Evolutionary conservation across 116 monocot species (phyloP).

Genomic region (Phalaenopsis hybrid): DNA sequence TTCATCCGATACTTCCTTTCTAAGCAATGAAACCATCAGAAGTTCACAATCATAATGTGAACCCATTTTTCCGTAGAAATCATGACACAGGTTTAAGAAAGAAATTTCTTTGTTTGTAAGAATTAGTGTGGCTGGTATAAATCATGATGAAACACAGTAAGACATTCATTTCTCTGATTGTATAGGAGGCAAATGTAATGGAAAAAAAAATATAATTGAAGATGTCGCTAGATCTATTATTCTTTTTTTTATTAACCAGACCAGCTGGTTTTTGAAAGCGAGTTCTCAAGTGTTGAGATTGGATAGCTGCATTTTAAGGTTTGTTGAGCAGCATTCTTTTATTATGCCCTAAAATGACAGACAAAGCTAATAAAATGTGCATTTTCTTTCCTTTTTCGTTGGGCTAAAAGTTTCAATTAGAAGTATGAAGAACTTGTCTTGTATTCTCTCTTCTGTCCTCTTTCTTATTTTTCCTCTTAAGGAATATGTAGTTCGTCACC

Average conservation of each 20-base stretch:
- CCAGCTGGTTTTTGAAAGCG: neutral
- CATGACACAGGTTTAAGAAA: neutral
- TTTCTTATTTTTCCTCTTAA: neutral
- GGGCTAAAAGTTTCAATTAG: neutral
- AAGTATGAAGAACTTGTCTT: neutral
- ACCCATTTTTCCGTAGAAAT: neutral
- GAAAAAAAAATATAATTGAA: neutral
- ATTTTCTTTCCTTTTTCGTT: neutral
- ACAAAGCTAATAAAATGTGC: neutral
- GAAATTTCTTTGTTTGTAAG: neutral
- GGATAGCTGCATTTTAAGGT: neutral
- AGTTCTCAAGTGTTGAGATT: neutral
- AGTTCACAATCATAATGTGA: neutral
- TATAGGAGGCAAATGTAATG: neutral
- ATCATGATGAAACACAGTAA: neutral
- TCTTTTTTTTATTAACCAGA: neutral
- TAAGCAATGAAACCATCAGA: neutral
- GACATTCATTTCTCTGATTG: constrained; percentile 1
- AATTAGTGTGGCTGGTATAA: neutral
- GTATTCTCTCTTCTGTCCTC: neutral
- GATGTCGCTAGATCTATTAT: neutral
- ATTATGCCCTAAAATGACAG: neutral
- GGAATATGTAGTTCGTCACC: neutral
- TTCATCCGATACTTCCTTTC: neutral
- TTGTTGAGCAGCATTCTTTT: neutral